Evolutionary conservation across 768 basidiomycete genomes (phyloP).

Genomic region (Sutorius australiensis): DNA sequence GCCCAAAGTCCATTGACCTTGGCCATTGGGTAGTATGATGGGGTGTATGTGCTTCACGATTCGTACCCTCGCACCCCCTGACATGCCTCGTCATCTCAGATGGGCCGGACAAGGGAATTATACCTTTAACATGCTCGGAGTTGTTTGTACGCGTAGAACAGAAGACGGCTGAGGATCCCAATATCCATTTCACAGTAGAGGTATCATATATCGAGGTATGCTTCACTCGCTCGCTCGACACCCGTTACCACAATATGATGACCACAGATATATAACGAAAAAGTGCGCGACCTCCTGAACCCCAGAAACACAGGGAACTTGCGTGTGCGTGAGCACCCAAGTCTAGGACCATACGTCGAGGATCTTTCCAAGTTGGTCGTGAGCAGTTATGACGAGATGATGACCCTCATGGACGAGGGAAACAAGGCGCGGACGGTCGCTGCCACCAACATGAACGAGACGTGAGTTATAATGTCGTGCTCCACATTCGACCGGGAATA

Average conservation of each 20-base stretch:
- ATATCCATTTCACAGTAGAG: constrained; percentile 84
- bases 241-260: background rate
- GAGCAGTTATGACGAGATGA: constrained; percentile 91
- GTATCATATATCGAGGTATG: constrained; percentile 95
- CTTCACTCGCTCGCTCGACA: background rate
- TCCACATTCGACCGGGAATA: background rate
- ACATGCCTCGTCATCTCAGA: constrained; percentile 44
- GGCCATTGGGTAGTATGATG: constrained; percentile 70
- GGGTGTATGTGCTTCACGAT: constrained; percentile 61
- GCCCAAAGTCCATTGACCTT: constrained; percentile 6
- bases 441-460: constrained; percentile 99
- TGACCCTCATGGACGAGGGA: constrained; percentile 99
- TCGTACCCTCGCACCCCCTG: constrained; percentile 1
- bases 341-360: constrained; percentile 96
- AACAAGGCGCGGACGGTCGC: constrained; percentile 99
- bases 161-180: constrained; percentile 60
- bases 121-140: constrained; percentile 91
- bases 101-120: constrained; percentile 94
- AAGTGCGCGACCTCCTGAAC: constrained; percentile 95
- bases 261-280: constrained; percentile 88
- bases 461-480: constrained; percentile 46
- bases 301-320: constrained; percentile 96
- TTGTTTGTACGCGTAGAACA: constrained; percentile 79
- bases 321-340: constrained; percentile 96
- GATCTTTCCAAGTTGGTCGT: constrained; percentile 93